phyloP scores from a whole-genome alignment of 2,329 filamentous ascomycete genomes.

The Aspergillus sergii region DNA sequence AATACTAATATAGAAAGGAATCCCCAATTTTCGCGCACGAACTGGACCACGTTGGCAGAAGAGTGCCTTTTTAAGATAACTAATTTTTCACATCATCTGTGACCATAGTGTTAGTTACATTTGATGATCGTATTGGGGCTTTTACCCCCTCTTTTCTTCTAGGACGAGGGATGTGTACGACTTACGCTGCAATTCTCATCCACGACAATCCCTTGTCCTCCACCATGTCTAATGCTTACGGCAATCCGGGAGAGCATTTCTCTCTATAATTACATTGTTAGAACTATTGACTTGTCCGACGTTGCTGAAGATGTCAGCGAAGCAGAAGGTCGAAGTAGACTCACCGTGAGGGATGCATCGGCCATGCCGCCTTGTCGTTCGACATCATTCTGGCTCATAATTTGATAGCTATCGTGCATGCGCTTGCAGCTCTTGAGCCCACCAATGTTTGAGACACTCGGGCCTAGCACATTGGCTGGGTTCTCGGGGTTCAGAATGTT shows the following conservation, averaged over 20 bases:
- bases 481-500: constrained; percentile 57
- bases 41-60: background rate
- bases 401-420: constrained; percentile 63
- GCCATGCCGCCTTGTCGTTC: constrained; percentile 60
- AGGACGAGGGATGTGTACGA: constrained; percentile 5
- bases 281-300: constrained; percentile 4
- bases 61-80: background rate
- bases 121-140: background rate
- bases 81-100: constrained; percentile 8
- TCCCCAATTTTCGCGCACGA: background rate
- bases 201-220: constrained; percentile 37
- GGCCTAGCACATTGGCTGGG: constrained; percentile 37
- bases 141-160: background rate
- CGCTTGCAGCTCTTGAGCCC: constrained; percentile 60
- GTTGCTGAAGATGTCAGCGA: background rate
- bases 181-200: constrained; percentile 51
- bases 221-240: constrained; percentile 39
- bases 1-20: background rate
- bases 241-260: constrained; percentile 52
- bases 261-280: constrained; percentile 37
- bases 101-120: background rate
- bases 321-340: constrained; percentile 21
- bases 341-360: constrained; percentile 60
- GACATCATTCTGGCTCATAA: constrained; percentile 64
- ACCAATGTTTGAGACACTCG: constrained; percentile 28